A percentile compares a stretch with the other conserved stretches of the same genome.
Evolutionary conservation across 441 rosid genomes (phyloP).

Genomic region (Arabidopsis hybrid): DNA sequence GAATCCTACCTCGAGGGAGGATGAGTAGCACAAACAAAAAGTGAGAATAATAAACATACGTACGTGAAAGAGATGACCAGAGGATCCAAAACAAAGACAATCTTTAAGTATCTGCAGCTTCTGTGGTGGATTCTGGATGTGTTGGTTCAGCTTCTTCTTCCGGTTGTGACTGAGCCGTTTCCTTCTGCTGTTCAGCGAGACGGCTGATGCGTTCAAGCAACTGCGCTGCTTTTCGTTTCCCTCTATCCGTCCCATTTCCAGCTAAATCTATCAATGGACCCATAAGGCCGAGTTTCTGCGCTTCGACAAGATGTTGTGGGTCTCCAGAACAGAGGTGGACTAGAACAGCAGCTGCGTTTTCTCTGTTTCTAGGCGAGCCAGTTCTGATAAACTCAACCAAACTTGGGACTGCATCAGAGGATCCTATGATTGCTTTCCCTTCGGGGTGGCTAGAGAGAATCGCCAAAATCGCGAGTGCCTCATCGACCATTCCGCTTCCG

Average conservation of each 20-base stretch:
- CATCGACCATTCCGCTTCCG: conserved; percentile 88
- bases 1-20: no score
- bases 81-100: conserved; percentile 22
- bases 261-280: conserved; percentile 74
- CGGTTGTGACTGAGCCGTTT: conserved; percentile 48
- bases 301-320: conserved; percentile 68
- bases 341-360: conserved; percentile 95
- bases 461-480: conserved; percentile 87
- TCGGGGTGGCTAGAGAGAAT: conserved; percentile 91
- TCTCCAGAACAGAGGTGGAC: conserved; percentile 89
- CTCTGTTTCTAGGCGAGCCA: conserved; percentile 89
- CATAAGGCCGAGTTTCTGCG: conserved; percentile 80
- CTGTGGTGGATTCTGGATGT: conserved; percentile 33
- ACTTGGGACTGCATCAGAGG: conserved; percentile 83
- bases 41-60: conserved; percentile 39
- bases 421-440: conserved; percentile 84
- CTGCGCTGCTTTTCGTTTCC: conserved; percentile 91
- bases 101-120: conserved; percentile 55
- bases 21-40: not conserved
- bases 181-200: conserved; percentile 72
- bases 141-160: conserved; percentile 48
- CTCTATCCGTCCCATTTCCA: conserved; percentile 88
- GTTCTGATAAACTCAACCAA: conserved; percentile 75
- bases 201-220: conserved; percentile 77
- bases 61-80: conserved; percentile 29